Evolutionary conservation across 2,329 filamentous ascomycete genomes (phyloP).

Genomic region (Colletotrichum sublineola): DNA sequence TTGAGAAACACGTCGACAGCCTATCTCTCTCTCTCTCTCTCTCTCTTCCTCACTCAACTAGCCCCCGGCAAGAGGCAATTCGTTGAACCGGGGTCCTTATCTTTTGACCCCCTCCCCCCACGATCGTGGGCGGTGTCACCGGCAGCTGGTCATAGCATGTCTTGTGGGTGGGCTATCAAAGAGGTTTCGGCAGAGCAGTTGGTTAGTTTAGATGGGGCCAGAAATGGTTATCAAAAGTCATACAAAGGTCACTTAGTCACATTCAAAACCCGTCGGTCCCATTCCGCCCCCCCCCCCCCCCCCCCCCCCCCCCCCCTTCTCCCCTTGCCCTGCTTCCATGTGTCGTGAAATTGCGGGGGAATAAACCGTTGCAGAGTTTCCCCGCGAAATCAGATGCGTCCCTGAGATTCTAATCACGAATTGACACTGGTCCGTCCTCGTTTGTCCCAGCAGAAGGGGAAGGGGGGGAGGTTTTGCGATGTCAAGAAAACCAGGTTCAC

Average conservation of each 20-base stretch:
- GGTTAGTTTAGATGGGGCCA: background rate
- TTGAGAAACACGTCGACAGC: background rate
- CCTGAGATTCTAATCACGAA: slow-evolving; percentile 30
- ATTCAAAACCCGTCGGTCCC: background rate
- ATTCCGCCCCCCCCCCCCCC: background rate
- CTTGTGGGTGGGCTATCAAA: slow-evolving; percentile 17
- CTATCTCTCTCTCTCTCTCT: background rate
- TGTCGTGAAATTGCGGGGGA: slow-evolving; percentile 39
- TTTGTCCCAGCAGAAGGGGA: slow-evolving; percentile 8
- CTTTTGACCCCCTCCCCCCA: slow-evolving; percentile 40
- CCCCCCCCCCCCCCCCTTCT: slow-evolving; percentile 4
- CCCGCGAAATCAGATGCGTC: slow-evolving; percentile 37
- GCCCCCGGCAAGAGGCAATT: slow-evolving; percentile 14
- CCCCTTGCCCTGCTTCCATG: slow-evolving; percentile 20
- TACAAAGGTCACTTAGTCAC: background rate
- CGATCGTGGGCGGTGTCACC: slow-evolving; percentile 41
- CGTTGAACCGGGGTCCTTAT: slow-evolving; percentile 36
- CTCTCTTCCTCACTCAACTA: background rate
- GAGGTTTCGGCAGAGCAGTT: slow-evolving; percentile 4
- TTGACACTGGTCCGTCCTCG: slow-evolving; percentile 21
- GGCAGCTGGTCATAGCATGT: slow-evolving; percentile 15
- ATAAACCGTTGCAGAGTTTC: slow-evolving; percentile 39
- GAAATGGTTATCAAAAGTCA: background rate
- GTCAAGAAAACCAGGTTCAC: slow-evolving; percentile 35
- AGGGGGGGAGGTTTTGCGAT: slow-evolving; percentile 6